These are phyloP conservation scores for Thozetella sp. DNA, from an alignment of 495 filamentous ascomycete genomes.

Conservation along the genomic window DNA sequence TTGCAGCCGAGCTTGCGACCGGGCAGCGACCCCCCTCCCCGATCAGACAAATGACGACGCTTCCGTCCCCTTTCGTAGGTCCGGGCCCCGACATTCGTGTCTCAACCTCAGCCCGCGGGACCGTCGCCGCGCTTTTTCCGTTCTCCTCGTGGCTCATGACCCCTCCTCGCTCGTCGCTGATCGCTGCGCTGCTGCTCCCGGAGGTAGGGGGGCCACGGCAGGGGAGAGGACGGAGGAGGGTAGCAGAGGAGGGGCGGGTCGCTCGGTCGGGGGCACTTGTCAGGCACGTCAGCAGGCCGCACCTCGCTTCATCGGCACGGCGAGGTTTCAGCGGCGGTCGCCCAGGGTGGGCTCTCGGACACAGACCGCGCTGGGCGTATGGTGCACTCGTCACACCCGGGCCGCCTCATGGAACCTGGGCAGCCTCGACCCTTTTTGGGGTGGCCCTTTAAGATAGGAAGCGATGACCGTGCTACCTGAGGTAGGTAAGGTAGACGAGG, in stretches of 20 bases:
- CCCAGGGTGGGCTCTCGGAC: constrained; percentile 1
- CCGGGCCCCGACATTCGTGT: neutral
- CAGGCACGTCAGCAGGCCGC: neutral
- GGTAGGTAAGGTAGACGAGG: no score
- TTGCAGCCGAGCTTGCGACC: no score
- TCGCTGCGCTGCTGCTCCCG: no score
- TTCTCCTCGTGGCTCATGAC: no score
- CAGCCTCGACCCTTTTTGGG: neutral
- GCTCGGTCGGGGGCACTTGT: neutral
- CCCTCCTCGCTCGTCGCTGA: no score
- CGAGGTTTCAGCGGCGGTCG: constrained; percentile 1
- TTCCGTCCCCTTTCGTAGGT: neutral
- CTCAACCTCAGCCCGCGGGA: neutral
- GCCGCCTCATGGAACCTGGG: neutral
- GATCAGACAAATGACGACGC: constrained; percentile 1
- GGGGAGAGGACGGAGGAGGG: no score
- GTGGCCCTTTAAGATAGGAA: no score
- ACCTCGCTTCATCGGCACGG: neutral
- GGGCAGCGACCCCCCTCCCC: neutral
- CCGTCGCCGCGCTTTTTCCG: no score
- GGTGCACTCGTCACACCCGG: neutral
- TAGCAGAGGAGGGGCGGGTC: neutral
- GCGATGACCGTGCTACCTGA: no score
- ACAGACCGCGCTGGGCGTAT: neutral
- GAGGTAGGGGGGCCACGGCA: no score